phyloP scores from a whole-genome alignment of 805 yeast species.

The Saturnispora silvae region DNA sequence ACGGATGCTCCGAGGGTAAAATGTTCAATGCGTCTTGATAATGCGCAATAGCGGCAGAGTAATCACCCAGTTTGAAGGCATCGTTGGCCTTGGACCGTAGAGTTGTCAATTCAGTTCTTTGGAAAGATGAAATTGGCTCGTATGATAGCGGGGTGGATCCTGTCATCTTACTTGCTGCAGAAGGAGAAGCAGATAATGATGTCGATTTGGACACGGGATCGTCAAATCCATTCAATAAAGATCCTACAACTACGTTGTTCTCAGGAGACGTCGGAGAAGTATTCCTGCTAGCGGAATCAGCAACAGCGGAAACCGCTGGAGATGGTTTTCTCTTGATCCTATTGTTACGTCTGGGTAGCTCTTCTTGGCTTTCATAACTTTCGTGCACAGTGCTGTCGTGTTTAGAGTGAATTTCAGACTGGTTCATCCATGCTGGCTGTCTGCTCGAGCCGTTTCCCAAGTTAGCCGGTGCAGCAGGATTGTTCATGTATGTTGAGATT shows the following conservation, averaged over 20 bases:
- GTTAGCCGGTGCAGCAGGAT: slow-evolving; percentile 12
- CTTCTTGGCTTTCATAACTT: slow-evolving; percentile 33
- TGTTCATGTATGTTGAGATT: slow-evolving; percentile 43
- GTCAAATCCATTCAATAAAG: slow-evolving; percentile 10
- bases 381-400: slow-evolving; percentile 28
- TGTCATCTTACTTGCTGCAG: slow-evolving; percentile 9
- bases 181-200: slow-evolving; percentile 9
- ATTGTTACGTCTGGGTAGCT: slow-evolving; percentile 19
- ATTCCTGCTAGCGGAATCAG: background rate
- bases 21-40: slow-evolving; percentile 41
- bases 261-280: background rate
- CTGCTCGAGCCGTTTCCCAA: slow-evolving; percentile 19
- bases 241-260: background rate
- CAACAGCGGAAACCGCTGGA: background rate
- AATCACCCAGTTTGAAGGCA: slow-evolving; percentile 76
- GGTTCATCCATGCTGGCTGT: slow-evolving; percentile 69
- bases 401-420: slow-evolving; percentile 38
- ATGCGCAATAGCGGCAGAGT: slow-evolving; percentile 46
- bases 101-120: no score
- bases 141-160: slow-evolving; percentile 14
- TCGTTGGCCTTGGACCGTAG: slow-evolving; percentile 47
- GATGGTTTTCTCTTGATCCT: no score
- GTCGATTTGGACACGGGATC: slow-evolving; percentile 9
- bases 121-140: slow-evolving; percentile 22
- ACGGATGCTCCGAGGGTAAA: slow-evolving; percentile 55